Evolutionary conservation across 2,329 filamentous ascomycete genomes (phyloP).

Genomic region (Neurospora crassa): DNA sequence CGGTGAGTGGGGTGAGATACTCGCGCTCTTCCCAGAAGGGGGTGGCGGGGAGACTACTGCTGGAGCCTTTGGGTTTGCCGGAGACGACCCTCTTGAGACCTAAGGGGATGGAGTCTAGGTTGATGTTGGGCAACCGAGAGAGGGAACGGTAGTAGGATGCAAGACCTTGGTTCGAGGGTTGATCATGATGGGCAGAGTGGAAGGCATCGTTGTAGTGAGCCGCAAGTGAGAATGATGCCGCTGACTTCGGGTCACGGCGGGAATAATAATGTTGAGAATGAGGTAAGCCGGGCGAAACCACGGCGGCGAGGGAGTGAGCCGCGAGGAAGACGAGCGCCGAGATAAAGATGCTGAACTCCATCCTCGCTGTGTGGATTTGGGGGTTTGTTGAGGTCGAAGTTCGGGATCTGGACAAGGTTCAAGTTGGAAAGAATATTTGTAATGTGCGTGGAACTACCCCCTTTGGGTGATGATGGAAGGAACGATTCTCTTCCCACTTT

Average conservation of each 20-base stretch:
- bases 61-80: constrained; percentile 7
- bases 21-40: constrained; percentile 37
- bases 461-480: neutral
- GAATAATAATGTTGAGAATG: neutral
- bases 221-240: constrained; percentile 7
- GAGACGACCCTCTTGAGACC: neutral
- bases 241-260: neutral
- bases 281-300: neutral
- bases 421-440: neutral
- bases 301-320: neutral
- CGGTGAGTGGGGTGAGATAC: constrained; percentile 51
- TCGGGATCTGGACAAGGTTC: neutral
- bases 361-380: neutral
- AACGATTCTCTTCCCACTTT: neutral
- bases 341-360: neutral
- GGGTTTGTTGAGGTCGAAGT: neutral
- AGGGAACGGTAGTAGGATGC: neutral
- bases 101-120: fast-evolving
- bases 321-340: neutral
- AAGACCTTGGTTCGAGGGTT: neutral
- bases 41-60: constrained; percentile 19
- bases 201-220: constrained; percentile 24
- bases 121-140: neutral
- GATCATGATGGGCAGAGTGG: neutral
- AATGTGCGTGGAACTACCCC: neutral